These are phyloP conservation scores for Chionographis japonica DNA, from an alignment of 106 monocot species.

Conservation along the genomic window DNA sequence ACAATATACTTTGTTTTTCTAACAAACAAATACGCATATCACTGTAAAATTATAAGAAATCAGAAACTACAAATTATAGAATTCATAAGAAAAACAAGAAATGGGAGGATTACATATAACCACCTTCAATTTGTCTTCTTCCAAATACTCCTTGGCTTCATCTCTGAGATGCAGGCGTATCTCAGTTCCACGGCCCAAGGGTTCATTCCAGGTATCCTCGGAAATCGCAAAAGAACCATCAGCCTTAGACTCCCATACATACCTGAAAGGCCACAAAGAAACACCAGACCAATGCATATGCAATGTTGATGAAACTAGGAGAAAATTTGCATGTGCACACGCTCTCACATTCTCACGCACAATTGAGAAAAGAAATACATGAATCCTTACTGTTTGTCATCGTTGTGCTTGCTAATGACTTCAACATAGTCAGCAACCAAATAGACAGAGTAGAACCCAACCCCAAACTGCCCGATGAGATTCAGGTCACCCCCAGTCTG, in stretches of 20 bases:
- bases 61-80: not conserved
- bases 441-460: too few species aligned
- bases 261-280: conserved; percentile 25
- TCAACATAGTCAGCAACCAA: too few species aligned
- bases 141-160: conserved; percentile 91
- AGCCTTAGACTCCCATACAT: conserved; percentile 99
- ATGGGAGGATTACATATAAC: not conserved
- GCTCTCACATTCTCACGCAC: too few species aligned
- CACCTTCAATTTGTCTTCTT: conserved; percentile 87
- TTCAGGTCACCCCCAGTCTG: too few species aligned
- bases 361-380: not conserved
- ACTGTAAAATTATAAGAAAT: not conserved
- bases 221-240: conserved; percentile 95
- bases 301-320: too few species aligned
- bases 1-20: too few species aligned
- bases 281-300: not conserved
- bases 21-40: too few species aligned
- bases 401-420: too few species aligned
- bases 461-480: too few species aligned
- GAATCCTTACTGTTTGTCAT: too few species aligned
- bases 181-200: conserved; percentile 93
- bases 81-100: not conserved
- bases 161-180: conserved; percentile 82
- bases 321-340: too few species aligned
- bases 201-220: conserved; percentile 96